Conservation (phyloP, 164 flowering plant genomes). For the Berberis vulgaris region DNA sequence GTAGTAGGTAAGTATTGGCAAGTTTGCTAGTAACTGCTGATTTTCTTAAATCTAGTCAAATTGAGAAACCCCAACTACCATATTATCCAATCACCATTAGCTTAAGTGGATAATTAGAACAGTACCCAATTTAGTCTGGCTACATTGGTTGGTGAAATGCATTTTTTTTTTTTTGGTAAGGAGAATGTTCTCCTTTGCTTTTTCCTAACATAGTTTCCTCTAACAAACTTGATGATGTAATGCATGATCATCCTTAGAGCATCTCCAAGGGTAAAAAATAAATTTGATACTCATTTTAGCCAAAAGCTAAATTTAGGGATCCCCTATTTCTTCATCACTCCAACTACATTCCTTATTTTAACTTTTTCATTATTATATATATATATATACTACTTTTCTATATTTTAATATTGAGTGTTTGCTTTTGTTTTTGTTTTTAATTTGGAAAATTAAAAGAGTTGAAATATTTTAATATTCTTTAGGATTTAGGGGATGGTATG, state of each 20-base stretch:
- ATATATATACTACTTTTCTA: not conserved
- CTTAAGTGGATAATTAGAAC: not conserved
- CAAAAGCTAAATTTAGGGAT: no score
- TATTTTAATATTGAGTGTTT: not conserved
- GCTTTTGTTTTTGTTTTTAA: no score
- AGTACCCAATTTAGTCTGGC: not conserved
- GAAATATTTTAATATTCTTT: no score
- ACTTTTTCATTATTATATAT: no score
- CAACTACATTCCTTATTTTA: no score
- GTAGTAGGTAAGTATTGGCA: not conserved
- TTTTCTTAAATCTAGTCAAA: not conserved
- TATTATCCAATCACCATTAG: not conserved
- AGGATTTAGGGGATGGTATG: no score
- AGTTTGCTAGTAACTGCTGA: not conserved
- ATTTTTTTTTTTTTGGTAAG: not conserved
- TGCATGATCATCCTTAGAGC: not conserved
- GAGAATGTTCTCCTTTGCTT: not conserved
- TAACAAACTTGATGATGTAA: not conserved
- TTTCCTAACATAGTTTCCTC: not conserved
- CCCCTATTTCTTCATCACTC: no score
- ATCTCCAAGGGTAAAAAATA: no score
- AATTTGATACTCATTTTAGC: no score
- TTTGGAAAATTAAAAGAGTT: no score
- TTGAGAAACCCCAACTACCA: not conserved
- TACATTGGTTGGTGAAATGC: not conserved